Conservation (phyloP, 108 stramenopile genomes). For the Ochromonas danica region DNA sequence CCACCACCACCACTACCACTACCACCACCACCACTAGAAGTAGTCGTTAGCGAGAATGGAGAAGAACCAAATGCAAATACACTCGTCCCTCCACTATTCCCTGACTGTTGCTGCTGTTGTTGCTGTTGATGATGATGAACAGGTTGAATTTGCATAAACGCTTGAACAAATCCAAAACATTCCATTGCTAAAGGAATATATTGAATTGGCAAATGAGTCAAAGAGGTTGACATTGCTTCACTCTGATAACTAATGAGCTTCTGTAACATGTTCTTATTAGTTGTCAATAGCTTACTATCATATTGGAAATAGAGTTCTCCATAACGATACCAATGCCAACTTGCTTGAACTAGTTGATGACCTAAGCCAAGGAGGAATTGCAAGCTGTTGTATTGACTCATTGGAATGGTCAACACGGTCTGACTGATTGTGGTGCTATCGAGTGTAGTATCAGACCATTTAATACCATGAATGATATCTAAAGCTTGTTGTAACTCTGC, state of each 20-base stretch:
- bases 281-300: not conserved
- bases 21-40: no score
- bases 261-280: not conserved
- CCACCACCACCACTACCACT: no score
- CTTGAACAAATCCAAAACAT: not conserved
- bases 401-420: no score
- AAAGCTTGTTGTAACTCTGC: no score
- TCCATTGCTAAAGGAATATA: not conserved
- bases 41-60: not conserved
- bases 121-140: no score
- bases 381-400: no score
- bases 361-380: no score
- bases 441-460: no score
- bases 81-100: not conserved
- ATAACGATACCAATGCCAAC: not conserved
- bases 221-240: not conserved
- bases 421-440: no score
- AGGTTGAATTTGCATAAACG: no score
- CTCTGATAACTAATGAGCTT: not conserved
- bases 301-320: not conserved
- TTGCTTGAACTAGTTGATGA: not conserved
- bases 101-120: not conserved
- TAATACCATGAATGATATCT: no score
- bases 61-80: not conserved
- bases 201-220: not conserved